Percentiles rank a stretch among this genome's conserved stretches.
Conservation (phyloP, 345 rosid genomes). For the Combretum micranthum region DNA sequence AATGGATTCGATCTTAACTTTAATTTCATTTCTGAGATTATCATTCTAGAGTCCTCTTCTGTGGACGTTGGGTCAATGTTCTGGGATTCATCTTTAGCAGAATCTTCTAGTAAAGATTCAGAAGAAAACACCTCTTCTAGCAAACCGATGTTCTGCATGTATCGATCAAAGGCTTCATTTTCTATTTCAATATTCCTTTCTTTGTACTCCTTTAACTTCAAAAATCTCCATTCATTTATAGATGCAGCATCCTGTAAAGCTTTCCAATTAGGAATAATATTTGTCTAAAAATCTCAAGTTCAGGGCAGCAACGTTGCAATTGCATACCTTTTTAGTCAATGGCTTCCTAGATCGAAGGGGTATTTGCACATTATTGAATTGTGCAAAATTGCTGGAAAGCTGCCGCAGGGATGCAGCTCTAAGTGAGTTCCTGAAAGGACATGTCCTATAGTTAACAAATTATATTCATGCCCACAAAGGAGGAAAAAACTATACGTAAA, state of each 20-base stretch:
- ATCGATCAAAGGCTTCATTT: conserved; percentile 80
- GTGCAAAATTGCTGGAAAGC: conserved; percentile 78
- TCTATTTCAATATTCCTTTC: conserved; percentile 69
- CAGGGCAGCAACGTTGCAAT: conserved; percentile 5
- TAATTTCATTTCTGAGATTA: conserved; percentile 32
- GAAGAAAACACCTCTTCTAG: conserved; percentile 69
- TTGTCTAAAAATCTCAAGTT: not conserved
- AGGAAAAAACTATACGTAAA: not conserved
- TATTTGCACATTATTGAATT: conserved; percentile 70
- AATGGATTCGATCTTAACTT: conserved; percentile 39
- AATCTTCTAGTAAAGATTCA: conserved; percentile 34
- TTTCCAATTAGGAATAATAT: not conserved
- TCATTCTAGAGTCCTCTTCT: conserved; percentile 19
- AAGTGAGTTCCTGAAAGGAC: conserved; percentile 48
- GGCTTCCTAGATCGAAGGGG: conserved; percentile 73
- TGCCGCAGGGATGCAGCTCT: conserved; percentile 72
- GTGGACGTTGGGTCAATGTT: conserved; percentile 18
- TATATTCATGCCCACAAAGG: not conserved
- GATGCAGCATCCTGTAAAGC: conserved; percentile 67
- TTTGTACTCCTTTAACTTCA: conserved; percentile 66
- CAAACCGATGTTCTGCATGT: conserved; percentile 59
- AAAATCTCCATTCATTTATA: conserved; percentile 90
- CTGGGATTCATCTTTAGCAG: conserved; percentile 19
- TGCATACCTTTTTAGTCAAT: conserved; percentile 64
- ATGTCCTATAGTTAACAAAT: too few species aligned